Base-by-base conservation (phyloP, 2,329 filamentous ascomycete genomes). In the Aspergillus ruber region DNA sequence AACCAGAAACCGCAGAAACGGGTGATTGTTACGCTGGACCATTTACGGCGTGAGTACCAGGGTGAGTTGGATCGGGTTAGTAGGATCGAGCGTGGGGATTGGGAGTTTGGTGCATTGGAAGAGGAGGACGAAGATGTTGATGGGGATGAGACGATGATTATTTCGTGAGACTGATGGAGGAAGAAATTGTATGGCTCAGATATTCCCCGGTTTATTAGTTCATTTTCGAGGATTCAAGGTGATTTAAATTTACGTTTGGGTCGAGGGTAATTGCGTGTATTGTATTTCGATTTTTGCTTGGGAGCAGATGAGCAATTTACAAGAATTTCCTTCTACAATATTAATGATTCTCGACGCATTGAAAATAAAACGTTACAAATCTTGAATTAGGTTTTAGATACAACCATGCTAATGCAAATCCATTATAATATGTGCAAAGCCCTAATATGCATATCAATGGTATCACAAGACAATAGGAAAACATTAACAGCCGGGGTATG, bases 41-140 rank as follows among this genome's bases (percentile, higher is more conserved):
- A 95, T 65, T 75, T 97, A 45, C 80, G 90, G 61, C 88, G 85
- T 67, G 86, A 91, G 64, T 98, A 96, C 66, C 88, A 95, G 70
- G 82, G 80, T 20, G 90, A 97, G 69, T 73, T 98, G 61, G 93
- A 98, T 69, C 80, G 89, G 53, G 85, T 93, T 56, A 88, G 86
- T 45, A 86, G 88, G 45, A 90, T 96, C 65, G 84, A 93, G 69
- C 87, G 88, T 62, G 90, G 94, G 49, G 83, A 94, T 63, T 96
- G 94, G 75, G 86, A 86, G 13, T 88, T 96, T 63, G 76, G 71
- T 36, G 70, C 67, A 38, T 55, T 67, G 25, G 59, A 52, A 17
- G 55, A 54, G 18, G 54, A 55, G 5, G 54, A 56, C 12, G 43
- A 45, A 5, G 36, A 39, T 35, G 48, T 48, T 35, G 64, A 65